phyloP scores from a whole-genome alignment of 768 basidiomycete species.

The Boletus bicolor region DNA sequence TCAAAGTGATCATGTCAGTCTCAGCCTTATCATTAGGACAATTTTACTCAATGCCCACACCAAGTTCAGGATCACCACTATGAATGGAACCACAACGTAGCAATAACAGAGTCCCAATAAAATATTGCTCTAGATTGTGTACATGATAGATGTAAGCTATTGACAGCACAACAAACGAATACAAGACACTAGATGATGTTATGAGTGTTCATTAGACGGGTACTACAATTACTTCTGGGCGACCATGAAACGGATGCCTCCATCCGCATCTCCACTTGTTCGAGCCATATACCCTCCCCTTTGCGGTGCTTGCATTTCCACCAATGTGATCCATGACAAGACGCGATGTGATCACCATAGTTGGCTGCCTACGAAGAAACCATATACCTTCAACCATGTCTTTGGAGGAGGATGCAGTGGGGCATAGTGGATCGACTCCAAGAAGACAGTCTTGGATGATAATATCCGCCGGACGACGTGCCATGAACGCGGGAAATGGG shows the following conservation, averaged over 20 bases:
- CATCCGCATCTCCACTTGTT: slow-evolving; percentile 45
- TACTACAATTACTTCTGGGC: slow-evolving; percentile 35
- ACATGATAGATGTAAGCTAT: neutral
- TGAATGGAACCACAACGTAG: neutral
- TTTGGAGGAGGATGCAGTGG: slow-evolving; percentile 14
- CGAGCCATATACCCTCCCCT: slow-evolving; percentile 26
- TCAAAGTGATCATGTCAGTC: no score
- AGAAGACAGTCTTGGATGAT: slow-evolving; percentile 43
- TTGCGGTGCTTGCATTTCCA: slow-evolving; percentile 35
- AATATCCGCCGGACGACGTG: slow-evolving; percentile 36
- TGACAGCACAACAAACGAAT: neutral
- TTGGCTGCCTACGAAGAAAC: slow-evolving; percentile 15
- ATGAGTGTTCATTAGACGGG: slow-evolving; percentile 15
- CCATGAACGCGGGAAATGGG: slow-evolving; percentile 26
- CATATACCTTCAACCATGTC: slow-evolving; percentile 3
- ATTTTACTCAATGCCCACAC: neutral
- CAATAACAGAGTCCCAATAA: neutral
- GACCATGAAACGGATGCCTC: slow-evolving; percentile 44
- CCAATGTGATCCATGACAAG: slow-evolving; percentile 44
- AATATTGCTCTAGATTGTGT: neutral
- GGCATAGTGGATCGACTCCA: slow-evolving; percentile 38
- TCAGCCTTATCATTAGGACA: no score
- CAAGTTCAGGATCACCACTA: no score
- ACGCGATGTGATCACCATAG: slow-evolving; percentile 40
- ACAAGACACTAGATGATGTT: neutral